These are phyloP conservation scores for Penicillium vulpinum DNA, from an alignment of 2,329 filamentous ascomycete species.

Conservation along the genomic window DNA sequence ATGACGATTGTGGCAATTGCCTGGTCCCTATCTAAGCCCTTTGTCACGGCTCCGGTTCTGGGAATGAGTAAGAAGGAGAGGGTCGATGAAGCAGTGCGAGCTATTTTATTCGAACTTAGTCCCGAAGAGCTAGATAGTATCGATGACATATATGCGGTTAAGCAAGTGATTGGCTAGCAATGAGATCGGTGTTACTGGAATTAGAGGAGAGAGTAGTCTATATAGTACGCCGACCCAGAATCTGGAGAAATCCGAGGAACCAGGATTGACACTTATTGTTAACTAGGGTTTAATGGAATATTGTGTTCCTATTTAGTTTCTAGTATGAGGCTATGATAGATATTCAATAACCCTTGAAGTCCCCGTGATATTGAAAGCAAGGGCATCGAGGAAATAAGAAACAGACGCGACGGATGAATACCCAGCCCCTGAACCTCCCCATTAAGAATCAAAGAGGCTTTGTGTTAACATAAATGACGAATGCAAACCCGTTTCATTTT, in stretches of 20 bases:
- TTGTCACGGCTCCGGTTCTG: constrained; percentile 32
- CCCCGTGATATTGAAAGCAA: too few species aligned
- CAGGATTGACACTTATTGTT: neutral
- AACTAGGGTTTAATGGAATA: neutral
- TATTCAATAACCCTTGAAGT: too few species aligned
- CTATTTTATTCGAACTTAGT: constrained; percentile 59
- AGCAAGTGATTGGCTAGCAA: constrained; percentile 18
- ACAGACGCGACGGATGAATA: too few species aligned
- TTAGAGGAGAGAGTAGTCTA: neutral
- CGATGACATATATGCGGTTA: constrained; percentile 28
- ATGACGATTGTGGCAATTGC: constrained; percentile 64
- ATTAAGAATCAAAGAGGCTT: too few species aligned
- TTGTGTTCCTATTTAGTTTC: too few species aligned
- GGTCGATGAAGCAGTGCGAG: constrained; percentile 56
- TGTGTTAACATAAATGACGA: too few species aligned
- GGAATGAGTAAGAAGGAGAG: constrained; percentile 54
- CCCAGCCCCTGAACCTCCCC: too few species aligned
- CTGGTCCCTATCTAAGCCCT: constrained; percentile 51
- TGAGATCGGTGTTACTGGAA: neutral
- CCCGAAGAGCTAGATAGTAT: constrained; percentile 60
- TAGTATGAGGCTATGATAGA: too few species aligned
- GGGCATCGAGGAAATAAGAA: too few species aligned
- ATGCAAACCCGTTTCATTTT: too few species aligned
- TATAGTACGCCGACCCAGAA: neutral
- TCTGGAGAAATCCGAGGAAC: neutral